Percentiles rank a stretch among this genome's conserved stretches.
phyloP scores from a whole-genome alignment of 305 asterid genomes.

The Euphrasia arctica region DNA sequence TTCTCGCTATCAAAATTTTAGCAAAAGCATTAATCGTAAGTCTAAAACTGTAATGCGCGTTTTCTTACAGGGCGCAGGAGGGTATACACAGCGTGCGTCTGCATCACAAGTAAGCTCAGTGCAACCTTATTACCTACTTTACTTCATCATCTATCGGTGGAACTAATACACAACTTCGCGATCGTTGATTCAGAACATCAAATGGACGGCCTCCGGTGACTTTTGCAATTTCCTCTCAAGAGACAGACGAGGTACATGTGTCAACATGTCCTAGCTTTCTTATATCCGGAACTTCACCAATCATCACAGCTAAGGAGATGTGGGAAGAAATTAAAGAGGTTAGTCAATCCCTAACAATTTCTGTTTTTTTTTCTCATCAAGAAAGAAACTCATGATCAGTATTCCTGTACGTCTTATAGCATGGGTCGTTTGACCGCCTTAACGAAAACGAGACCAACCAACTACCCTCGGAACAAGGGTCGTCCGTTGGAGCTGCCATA shows the following conservation, averaged over 20 bases:
- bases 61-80: conserved; percentile 47
- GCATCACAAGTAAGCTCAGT: conserved; percentile 66
- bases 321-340: conserved; percentile 84
- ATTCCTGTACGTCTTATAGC: conserved; percentile 30
- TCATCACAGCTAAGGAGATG: conserved; percentile 65
- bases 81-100: conserved; percentile 64
- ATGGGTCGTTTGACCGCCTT: conserved; percentile 56
- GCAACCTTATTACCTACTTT: background rate
- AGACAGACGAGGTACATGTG: conserved; percentile 55
- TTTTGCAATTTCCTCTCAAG: conserved; percentile 75
- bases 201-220: conserved; percentile 60
- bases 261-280: conserved; percentile 78
- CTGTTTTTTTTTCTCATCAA: background rate
- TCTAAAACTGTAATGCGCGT: background rate
- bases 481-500: conserved; percentile 75
- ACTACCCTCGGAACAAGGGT: conserved; percentile 60
- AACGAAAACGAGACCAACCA: conserved; percentile 40
- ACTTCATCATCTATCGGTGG: background rate
- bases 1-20: background rate
- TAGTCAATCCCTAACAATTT: conserved; percentile 1
- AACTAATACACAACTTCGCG: conserved; percentile 1
- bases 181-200: conserved; percentile 43
- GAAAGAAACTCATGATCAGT: background rate
- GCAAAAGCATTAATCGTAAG: conserved; percentile 9
- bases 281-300: conserved; percentile 54